Evolutionary conservation across 371 early-diverging fungal genomes (phyloP), one percentile per base, ranked within the genome.

Genomic region (Paramicrosporidium saccamoebae): DNA sequence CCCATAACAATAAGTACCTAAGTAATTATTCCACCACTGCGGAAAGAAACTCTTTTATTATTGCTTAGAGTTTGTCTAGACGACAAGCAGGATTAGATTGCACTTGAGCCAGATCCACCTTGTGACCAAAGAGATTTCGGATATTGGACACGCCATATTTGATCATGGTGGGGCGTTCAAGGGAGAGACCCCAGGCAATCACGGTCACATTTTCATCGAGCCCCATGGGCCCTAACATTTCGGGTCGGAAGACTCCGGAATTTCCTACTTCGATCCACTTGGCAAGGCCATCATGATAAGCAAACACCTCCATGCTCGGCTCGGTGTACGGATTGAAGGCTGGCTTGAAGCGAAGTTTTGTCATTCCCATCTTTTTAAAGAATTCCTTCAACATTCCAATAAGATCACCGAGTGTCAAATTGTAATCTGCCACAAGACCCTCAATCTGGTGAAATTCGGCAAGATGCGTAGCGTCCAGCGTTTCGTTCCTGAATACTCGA

Each of bases 241-340:
- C 99, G 3, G 99, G 99, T 21, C 99, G 67, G 73, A 98, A 98
- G 68, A 97, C 79, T 31, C 99, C 99, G 10, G 79, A 78, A 64
- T 98, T 98, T 27, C 98, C 99, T 23, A 97, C 71, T 49, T 98
- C 98, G 24, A 98, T 82, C 92, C 94, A 96, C 46, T 66, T 64
- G 30, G 67, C 57, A 33, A 95, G 55, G 14, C 78, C 78, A 36
- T 62, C 69, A 44, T 97, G 98, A 54, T 77, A 98, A 19, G 94
- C 78, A 56, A 98, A 98, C 37, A 98, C 84, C 41, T 98, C 99
- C 88, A 98, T 72, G 31, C 72, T 71, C 20, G 99, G 99, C 48
- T 98, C 99, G 17, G 99, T 98, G 55, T 98, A 98, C 25, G 99
- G 99, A 50, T 98, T 98, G 55, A 79, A 98, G 7, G 99, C 86